Conservation (phyloP, 768 basidiomycete genomes). For the Auriscalpium microsporum region DNA sequence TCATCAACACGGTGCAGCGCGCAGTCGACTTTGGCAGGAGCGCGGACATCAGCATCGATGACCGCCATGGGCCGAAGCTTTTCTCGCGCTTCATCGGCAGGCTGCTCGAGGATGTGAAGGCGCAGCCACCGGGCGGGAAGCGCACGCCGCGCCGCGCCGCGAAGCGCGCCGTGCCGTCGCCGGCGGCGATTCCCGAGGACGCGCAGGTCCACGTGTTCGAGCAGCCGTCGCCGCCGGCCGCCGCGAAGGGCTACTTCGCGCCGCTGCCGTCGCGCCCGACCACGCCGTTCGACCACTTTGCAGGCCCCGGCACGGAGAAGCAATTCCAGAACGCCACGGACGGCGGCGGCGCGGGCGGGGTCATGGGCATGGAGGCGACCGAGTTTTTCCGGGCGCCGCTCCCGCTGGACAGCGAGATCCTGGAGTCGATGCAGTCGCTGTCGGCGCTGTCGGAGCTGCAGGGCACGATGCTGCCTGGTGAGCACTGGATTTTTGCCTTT, state of each 20-base stretch:
- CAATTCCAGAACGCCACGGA: background rate
- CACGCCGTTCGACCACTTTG: slow-evolving; percentile 14
- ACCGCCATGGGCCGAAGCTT: slow-evolving; percentile 24
- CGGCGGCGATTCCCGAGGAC: background rate
- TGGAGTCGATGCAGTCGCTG: slow-evolving; percentile 13
- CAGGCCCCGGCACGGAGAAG: background rate
- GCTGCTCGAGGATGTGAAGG: slow-evolving; percentile 16
- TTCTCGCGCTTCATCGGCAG: slow-evolving; percentile 24
- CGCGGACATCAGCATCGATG: slow-evolving; percentile 23
- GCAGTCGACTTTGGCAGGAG: slow-evolving; percentile 20
- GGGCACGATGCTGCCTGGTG: slow-evolving; percentile 11
- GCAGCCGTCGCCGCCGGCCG: background rate
- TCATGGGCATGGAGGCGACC: slow-evolving; percentile 6
- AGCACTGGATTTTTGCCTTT: background rate
- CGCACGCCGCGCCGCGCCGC: background rate
- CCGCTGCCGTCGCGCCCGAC: slow-evolving; percentile 4
- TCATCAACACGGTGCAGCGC: slow-evolving; percentile 17
- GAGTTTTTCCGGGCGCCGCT: slow-evolving; percentile 14
- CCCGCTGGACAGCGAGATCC: slow-evolving; percentile 12
- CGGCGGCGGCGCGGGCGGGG: background rate
- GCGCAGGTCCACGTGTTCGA: background rate
- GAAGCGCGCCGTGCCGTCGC: background rate
- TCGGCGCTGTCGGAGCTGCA: slow-evolving; percentile 3
- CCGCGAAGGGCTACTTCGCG: slow-evolving; percentile 6
- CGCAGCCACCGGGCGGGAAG: background rate